Evolutionary conservation across 2,329 filamentous ascomycete genomes (phyloP).

Genomic region (Fusarium armeniacum): DNA sequence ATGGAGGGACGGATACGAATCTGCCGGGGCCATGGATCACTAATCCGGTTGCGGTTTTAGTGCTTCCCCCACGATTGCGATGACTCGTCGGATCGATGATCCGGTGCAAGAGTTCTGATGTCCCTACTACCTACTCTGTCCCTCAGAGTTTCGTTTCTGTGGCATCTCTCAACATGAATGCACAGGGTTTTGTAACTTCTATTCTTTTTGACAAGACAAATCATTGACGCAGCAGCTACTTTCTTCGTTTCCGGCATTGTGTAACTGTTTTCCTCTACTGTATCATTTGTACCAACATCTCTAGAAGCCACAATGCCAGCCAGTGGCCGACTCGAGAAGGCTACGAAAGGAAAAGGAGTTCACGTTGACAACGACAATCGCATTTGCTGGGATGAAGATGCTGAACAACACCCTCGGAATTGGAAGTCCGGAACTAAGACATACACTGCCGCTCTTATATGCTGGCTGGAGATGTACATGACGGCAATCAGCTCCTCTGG

Average conservation of each 20-base stretch:
- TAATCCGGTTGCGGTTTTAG: neutral
- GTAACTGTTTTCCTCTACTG: neutral
- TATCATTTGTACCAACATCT: neutral
- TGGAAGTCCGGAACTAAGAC: constrained; percentile 6
- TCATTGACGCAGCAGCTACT: neutral
- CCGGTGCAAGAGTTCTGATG: neutral
- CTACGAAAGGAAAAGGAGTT: constrained; percentile 5
- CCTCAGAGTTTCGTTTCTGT: neutral
- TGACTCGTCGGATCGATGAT: neutral
- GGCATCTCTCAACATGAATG: neutral
- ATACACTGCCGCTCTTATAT: constrained; percentile 5
- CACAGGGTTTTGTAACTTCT: neutral
- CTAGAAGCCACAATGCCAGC: neutral
- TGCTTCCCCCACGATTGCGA: neutral
- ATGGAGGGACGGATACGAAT: neutral
- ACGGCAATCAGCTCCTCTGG: constrained; percentile 14
- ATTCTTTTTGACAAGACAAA: neutral
- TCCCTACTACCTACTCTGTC: neutral
- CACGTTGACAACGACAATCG: neutral
- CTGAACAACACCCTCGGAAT: constrained; percentile 1
- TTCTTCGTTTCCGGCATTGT: neutral
- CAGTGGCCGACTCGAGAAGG: neutral
- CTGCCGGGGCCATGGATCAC: neutral
- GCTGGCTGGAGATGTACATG: constrained; percentile 21
- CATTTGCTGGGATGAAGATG: constrained; percentile 12